Conservation (phyloP, 108 stramenopile genomes). For the Cyclotella cryptica region DNA sequence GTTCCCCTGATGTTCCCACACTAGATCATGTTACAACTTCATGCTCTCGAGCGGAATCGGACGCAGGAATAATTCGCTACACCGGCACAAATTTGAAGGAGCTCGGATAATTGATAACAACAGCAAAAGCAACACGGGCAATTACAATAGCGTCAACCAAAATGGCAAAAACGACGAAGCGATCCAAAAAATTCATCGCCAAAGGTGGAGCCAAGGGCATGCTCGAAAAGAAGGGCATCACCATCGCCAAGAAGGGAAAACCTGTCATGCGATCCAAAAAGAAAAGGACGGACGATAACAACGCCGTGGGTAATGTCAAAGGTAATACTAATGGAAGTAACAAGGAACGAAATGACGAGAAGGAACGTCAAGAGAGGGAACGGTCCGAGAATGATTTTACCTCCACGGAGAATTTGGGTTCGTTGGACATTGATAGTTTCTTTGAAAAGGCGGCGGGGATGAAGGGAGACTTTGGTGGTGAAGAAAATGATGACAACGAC, state of each 20-base stretch:
- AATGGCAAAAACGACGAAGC: constrained; percentile 86
- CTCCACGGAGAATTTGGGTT: constrained; percentile 31
- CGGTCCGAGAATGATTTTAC: constrained; percentile 33
- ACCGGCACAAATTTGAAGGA: too few relatives aligned
- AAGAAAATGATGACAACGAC: too few relatives aligned
- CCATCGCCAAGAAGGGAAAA: constrained; percentile 81
- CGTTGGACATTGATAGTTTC: constrained; percentile 58
- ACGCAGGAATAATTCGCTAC: too few relatives aligned
- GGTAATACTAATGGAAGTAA: not conserved
- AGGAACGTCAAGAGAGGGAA: constrained; percentile 27
- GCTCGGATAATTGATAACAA: too few relatives aligned
- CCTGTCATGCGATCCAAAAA: not conserved
- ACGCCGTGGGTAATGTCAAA: not conserved
- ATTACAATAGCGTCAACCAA: not conserved
- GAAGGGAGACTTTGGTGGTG: constrained; percentile 22
- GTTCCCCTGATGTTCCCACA: too few relatives aligned
- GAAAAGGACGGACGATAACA: constrained; percentile 21
- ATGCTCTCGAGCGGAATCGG: too few relatives aligned
- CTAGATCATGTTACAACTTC: too few relatives aligned
- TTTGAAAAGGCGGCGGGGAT: constrained; percentile 32
- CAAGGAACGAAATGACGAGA: constrained; percentile 35
- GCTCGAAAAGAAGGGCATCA: constrained; percentile 66
- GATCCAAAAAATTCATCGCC: constrained; percentile 80
- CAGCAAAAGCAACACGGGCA: too few relatives aligned
- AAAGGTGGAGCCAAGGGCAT: constrained; percentile 73